phyloP scores from a whole-genome alignment of 192 early-diverging fungal species.

The Umbelopsis vinacea region DNA sequence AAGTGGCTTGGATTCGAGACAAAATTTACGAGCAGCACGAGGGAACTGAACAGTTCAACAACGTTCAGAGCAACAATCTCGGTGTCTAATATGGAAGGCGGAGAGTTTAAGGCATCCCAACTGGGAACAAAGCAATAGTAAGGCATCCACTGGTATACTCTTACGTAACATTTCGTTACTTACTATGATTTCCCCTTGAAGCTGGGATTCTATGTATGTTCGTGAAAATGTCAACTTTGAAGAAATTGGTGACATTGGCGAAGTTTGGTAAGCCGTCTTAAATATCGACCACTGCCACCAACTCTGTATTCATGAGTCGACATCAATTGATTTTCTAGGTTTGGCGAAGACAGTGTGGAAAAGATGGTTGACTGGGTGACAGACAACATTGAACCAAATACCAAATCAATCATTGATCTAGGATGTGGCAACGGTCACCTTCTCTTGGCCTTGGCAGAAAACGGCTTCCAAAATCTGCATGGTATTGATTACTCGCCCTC shows the following conservation, averaged over 20 bases:
- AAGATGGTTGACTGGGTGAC: constrained; percentile 91
- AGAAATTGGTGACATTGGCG: constrained; percentile 87
- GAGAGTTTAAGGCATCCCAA: constrained; percentile 55
- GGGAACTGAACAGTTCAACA: background rate
- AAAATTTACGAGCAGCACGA: background rate
- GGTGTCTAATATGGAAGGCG: constrained; percentile 28
- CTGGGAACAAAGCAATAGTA: constrained; percentile 70
- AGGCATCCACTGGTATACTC: background rate
- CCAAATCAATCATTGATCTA: constrained; percentile 71
- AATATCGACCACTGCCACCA: too few species aligned
- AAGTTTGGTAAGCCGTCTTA: constrained; percentile 67
- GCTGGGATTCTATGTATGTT: constrained; percentile 86
- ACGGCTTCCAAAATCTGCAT: constrained; percentile 71
- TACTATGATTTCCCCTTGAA: constrained; percentile 23
- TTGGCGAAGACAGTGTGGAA: constrained; percentile 81
- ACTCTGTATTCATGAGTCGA: too few species aligned
- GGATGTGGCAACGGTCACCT: constrained; percentile 95
- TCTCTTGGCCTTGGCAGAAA: constrained; percentile 71
- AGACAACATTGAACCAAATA: constrained; percentile 34
- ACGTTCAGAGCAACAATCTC: background rate
- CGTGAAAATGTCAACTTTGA: constrained; percentile 81
- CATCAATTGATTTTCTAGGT: constrained; percentile 43
- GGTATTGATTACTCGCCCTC: constrained; percentile 88
- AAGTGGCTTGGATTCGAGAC: background rate
- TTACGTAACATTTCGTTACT: background rate